A percentile compares a stretch with the other conserved stretches of the same genome.
Conservation (phyloP, 1,284 basidiomycete genomes). For the Rhizoctonia solani region DNA sequence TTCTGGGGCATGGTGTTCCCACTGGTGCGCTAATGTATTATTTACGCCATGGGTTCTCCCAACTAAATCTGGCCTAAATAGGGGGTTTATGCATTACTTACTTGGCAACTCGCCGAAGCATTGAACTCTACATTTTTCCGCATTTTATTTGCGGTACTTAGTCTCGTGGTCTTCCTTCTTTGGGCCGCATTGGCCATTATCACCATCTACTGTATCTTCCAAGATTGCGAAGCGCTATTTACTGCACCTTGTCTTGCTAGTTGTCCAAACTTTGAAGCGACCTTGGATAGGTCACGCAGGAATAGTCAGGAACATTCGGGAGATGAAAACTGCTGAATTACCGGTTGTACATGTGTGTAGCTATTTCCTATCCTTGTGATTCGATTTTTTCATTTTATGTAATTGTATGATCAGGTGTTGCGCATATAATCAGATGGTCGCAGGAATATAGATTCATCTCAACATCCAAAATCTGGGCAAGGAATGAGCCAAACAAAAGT, state of each 20-base stretch:
- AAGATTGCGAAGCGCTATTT: slow-evolving; percentile 1
- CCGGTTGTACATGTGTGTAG: too few relatives aligned
- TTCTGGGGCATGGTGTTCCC: slow-evolving; percentile 33
- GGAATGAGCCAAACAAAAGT: too few relatives aligned
- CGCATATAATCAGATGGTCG: too few relatives aligned
- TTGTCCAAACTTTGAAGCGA: too few relatives aligned
- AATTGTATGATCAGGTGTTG: too few relatives aligned
- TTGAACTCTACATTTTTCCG: slow-evolving; percentile 21
- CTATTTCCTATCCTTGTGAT: too few relatives aligned
- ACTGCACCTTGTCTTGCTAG: slow-evolving; percentile 12
- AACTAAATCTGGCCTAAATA: background rate
- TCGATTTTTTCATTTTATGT: too few relatives aligned
- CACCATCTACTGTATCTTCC: background rate
- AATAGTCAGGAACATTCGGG: too few relatives aligned
- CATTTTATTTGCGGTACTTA: background rate
- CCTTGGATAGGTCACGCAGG: too few relatives aligned
- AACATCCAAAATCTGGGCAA: too few relatives aligned
- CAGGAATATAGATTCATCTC: too few relatives aligned
- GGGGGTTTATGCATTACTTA: slow-evolving; percentile 20
- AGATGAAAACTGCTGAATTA: too few relatives aligned
- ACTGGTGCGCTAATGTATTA: background rate
- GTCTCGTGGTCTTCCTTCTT: background rate
- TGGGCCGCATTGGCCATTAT: slow-evolving; percentile 9
- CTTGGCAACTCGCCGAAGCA: background rate
- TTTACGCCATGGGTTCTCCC: background rate